Evolutionary conservation across 306 rosid species (phyloP).

Genomic region (Vicia faba): DNA sequence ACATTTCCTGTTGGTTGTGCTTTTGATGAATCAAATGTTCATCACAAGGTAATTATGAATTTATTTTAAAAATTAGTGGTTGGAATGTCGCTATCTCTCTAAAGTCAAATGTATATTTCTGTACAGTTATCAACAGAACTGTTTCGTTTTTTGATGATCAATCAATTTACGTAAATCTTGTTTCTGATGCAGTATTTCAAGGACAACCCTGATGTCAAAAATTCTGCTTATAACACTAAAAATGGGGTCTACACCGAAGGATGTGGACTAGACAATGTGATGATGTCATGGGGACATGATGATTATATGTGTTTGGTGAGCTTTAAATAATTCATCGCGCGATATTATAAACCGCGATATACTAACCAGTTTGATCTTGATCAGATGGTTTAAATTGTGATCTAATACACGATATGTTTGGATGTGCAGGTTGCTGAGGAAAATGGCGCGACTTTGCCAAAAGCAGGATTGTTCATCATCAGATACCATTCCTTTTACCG

Average conservation of each 20-base stretch:
- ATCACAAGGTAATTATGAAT: constrained; percentile 41
- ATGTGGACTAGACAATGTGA: constrained; percentile 47
- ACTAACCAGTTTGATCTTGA: not conserved
- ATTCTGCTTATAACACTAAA: constrained; percentile 37
- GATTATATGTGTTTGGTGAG: constrained; percentile 54
- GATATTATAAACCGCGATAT: not conserved
- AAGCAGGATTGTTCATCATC: constrained; percentile 44
- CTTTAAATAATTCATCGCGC: not conserved
- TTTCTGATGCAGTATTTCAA: constrained; percentile 39
- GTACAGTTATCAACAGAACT: no score
- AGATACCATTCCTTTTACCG: constrained; percentile 55
- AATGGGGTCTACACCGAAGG: constrained; percentile 44
- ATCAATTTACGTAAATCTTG: not conserved
- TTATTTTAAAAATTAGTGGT: not conserved
- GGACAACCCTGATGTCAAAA: constrained; percentile 43
- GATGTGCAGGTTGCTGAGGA: constrained; percentile 42
- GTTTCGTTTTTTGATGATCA: not conserved
- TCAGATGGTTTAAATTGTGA: not conserved
- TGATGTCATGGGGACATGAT: constrained; percentile 61
- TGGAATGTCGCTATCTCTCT: no score
- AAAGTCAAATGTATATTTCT: no score
- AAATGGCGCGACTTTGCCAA: constrained; percentile 49
- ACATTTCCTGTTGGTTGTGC: constrained; percentile 53
- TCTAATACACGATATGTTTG: not conserved
- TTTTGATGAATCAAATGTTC: constrained; percentile 45